Conservation (phyloP, 2,329 filamentous ascomycete genomes). For the Beauveria pseudobassiana region DNA sequence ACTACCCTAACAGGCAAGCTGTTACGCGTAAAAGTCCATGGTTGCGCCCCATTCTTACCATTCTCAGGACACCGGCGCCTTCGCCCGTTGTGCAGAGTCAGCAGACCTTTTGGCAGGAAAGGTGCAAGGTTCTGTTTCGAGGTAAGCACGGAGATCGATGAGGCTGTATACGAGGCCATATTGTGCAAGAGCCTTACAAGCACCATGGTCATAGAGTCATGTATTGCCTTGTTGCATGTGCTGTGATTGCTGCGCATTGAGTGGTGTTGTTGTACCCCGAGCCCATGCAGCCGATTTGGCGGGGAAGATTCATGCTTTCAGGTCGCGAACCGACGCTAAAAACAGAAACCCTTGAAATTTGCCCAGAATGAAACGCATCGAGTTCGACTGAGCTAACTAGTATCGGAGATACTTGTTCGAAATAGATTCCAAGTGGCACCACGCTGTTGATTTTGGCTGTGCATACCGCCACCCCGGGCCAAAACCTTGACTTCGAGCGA, state of each 20-base stretch:
- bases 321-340: too few species aligned
- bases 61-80: background rate
- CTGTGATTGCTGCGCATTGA: background rate
- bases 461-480: too few species aligned
- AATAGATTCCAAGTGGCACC: too few species aligned
- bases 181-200: background rate
- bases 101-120: background rate
- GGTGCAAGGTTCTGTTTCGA: background rate
- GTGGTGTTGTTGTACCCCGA: too few species aligned
- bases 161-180: background rate
- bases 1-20: constrained; percentile 8
- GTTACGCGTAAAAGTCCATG: background rate
- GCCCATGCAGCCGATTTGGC: too few species aligned
- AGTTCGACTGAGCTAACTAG: too few species aligned
- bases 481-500: too few species aligned
- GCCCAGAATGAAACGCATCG: too few species aligned
- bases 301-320: too few species aligned
- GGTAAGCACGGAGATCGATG: constrained; percentile 3
- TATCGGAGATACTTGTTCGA: too few species aligned
- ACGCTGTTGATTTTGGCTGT: too few species aligned
- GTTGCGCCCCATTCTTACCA: background rate
- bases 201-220: background rate
- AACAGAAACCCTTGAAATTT: too few species aligned
- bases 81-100: background rate
- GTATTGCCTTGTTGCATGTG: background rate